Evolutionary conservation across 257 asterid species (phyloP), one percentile per base, ranked within the genome.

Genomic region (Craterostigma plantagineum): DNA sequence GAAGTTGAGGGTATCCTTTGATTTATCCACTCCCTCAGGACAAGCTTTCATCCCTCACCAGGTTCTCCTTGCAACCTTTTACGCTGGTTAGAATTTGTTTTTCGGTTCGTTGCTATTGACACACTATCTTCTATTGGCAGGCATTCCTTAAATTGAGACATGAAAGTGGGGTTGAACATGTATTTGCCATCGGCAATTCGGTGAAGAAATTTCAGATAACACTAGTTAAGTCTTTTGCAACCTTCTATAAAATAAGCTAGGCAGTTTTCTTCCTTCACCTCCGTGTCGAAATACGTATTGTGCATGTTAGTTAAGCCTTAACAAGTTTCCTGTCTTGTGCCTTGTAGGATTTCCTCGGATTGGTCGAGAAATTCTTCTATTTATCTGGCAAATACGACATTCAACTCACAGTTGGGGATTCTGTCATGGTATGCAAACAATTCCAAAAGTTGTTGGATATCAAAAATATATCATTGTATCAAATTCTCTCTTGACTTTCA

Each of bases 331-430:
- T n/a, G n/a, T 36, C 8, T 9, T 8, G 3, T 55, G 51, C 62
- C 60, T 69, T 73, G 76, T 64, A 90, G 99, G 96, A 83, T 70
- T 90, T 90, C 64, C 77, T 90, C 61, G 92, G 99, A 56, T 75
- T 90, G 53, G 99, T 90, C 52, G 99, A 83, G 57, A 80, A 79
- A 59, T 71, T 90, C 42, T 79, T 60, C 63, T 90, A 90, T 71
- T 63, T 83, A 54, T 83, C 99, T 4, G 99, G 94, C 49, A 70
- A 43, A 54, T 83, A 83, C 55, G 91, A 83, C 53, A 69, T 90
- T 68, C 76, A 79, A 53, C 94, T 90, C 43, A 71, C 94, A 48
- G 70, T 90, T 41, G 99, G 99, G 35, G 99, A 90, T 69, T 52
- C 70, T 12, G 76, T 63, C 62, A 90, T 90, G 99, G 98, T 79